Base-by-base conservation (phyloP, 345 rosid genomes). In the Carallia brachiata region DNA sequence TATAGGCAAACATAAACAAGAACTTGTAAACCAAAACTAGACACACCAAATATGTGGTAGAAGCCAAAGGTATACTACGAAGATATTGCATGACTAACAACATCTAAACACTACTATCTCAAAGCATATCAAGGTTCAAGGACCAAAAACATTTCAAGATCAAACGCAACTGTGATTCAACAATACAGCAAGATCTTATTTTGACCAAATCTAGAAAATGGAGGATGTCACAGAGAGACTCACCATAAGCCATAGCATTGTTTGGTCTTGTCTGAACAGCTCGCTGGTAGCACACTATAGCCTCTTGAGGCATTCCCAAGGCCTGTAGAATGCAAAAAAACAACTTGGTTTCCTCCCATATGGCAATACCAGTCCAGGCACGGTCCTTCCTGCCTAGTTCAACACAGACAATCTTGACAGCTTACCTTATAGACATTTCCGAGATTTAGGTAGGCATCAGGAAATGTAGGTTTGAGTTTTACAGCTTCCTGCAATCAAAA, bases 351-450 rank as follows among this genome's bases (percentile, higher is more conserved):
- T 83, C 52, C 78, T 70, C 77, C 68, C 66, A 71, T 44, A 59
- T n/a, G 59, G 52, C 73, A 80, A 66, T 55, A 66, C 62, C 70
- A 62, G 65, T 62, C 77, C 71, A 39, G 57, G 76, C 73, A 73
- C 52, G 71, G 64, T 76, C 77, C 70, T 71, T 68, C 74, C 74
- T 70, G 70, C 65, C 78, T 67, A 67, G 73, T 66, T 61, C 71
- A 68, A 28, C 61, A 69, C 69, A 75, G 50, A 16, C 17, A 44
- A 44, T 44, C 4, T 44, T 30, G 63, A 78, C 36, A 78, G 75
- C 88, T 84, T 84, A 90, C 99, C 98, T 93, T 96, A 62, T 96
- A 96, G 63, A 96, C 97, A 72, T 90, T 92, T 68, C 99, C 99
- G 65, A 96, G 97, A 78, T 89, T 92, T 77, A 96, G 76, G 80